Percentiles rank a stretch among this genome's conserved stretches.
Evolutionary conservation across 495 filamentous ascomycete genomes (phyloP).

Genomic region (Neohortaea acidophila): DNA sequence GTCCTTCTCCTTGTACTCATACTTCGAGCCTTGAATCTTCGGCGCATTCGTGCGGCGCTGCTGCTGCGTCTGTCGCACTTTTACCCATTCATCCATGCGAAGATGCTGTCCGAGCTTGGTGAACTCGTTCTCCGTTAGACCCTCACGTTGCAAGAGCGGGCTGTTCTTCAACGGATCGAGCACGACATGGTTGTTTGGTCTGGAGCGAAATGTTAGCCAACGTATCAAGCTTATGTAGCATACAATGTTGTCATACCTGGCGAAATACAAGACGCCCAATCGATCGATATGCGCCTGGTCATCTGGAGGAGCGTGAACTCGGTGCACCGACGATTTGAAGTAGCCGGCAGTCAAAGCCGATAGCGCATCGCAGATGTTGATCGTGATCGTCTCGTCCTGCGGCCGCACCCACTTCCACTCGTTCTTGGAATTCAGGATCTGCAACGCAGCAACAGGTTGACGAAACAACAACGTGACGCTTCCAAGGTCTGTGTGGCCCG

Average conservation of each 20-base stretch:
- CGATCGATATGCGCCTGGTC: background rate
- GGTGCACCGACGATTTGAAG: background rate
- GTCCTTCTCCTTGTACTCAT: background rate
- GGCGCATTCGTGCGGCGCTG: slow-evolving; percentile 1
- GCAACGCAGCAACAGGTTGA: slow-evolving; percentile 32
- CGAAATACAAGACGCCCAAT: background rate
- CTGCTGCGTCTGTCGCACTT: background rate
- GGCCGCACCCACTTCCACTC: background rate
- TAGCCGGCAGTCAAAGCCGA: background rate
- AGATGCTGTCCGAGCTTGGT: background rate
- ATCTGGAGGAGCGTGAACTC: background rate
- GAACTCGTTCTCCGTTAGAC: slow-evolving; percentile 2
- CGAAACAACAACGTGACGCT: slow-evolving; percentile 39
- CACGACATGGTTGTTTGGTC: no score
- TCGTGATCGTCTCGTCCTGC: background rate
- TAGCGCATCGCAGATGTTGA: background rate
- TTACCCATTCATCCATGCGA: slow-evolving; percentile 1
- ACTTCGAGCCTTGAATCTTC: slow-evolving; percentile 3
- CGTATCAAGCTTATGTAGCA: no score
- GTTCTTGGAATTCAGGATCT: background rate
- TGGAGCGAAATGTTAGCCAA: no score
- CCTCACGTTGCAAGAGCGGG: slow-evolving; percentile 1
- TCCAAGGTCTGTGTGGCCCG: slow-evolving; percentile 39
- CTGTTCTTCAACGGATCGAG: slow-evolving; percentile 3
- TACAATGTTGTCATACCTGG: no score